Base-by-base conservation (phyloP, 1,284 basidiomycete genomes). In the Rhodotorula sp. region DNA sequence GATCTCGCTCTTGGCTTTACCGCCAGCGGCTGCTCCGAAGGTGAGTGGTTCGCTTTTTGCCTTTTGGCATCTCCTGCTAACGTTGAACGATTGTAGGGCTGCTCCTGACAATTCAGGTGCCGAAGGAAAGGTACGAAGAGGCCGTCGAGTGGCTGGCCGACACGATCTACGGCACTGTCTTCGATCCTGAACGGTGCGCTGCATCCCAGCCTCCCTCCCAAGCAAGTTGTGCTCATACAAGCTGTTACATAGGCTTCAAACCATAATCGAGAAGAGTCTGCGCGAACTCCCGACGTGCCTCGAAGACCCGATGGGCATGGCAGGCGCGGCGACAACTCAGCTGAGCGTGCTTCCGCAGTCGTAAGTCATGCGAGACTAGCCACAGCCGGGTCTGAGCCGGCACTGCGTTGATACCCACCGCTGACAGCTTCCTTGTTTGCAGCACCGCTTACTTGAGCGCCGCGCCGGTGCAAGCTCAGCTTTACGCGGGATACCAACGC, bases 251-350 rank as follows among this genome's bases (percentile, higher is more conserved):
- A 93, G 93, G 63, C 83, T 99, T 45, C 87, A 89, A 76, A 88
- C 97, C 53, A 88, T 88, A 57, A 84, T 91, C 60, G 91, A 93
- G 45, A 97, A 97, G 82, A 86, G 92, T 62, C 86, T 91, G 55
- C 95, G 98, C 80, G 88, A 88, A 42, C 83, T 99, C 22, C 95
- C 96, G 0, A 89, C 93, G 78, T 84, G 91, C 78, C 99, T 97
- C 84, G 86, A 95, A 58, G 90, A 93, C 77, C 95, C 94, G 3
- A 87, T 84, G 76, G 88, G 86, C 30, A 89, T 99, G 15, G 84
- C 93, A 54, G 84, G 84, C 26, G 89, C 93, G 6, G 83, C 94
- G 49, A 87, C 86, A 80, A 26, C 22, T 51, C 37, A 42, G 37
- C 37, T 42, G 37, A 42, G 37, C 37, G 10, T 42, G 37, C 37